Evolutionary conservation across 2,329 filamentous ascomycete species (phyloP).

Genomic region (Ophiocordyceps unilateralis): DNA sequence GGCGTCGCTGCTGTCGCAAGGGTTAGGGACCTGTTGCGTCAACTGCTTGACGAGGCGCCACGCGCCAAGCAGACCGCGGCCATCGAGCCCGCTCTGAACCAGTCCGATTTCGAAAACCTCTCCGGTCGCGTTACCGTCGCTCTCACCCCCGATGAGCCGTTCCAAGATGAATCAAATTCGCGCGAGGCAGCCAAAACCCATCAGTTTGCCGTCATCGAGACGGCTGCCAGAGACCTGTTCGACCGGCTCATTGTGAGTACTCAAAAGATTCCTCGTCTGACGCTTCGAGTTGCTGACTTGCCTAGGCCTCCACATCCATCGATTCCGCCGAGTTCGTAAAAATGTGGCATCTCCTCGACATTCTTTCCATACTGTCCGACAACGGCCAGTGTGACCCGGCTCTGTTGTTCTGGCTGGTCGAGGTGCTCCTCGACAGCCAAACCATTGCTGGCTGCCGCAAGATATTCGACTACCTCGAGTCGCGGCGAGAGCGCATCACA

Average conservation of each 20-base stretch:
- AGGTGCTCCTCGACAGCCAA: slow-evolving; percentile 91
- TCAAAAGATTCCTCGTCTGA: background rate
- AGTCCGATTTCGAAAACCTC: slow-evolving; percentile 43
- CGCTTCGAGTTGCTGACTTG: background rate
- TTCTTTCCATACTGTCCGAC: slow-evolving; percentile 77
- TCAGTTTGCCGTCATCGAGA: slow-evolving; percentile 61
- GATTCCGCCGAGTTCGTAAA: slow-evolving; percentile 61
- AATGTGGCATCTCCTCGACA: slow-evolving; percentile 87
- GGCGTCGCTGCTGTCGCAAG: slow-evolving; percentile 34
- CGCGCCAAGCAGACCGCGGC: slow-evolving; percentile 28
- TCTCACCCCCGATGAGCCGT: slow-evolving; percentile 8
- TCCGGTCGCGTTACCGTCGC: slow-evolving; percentile 24
- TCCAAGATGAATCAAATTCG: slow-evolving; percentile 12
- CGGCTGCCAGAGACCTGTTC: slow-evolving; percentile 66
- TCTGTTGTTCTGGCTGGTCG: slow-evolving; percentile 75
- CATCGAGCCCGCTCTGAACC: slow-evolving; percentile 60
- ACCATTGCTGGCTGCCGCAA: slow-evolving; percentile 81
- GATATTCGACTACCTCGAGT: slow-evolving; percentile 91
- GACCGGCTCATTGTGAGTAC: slow-evolving; percentile 57
- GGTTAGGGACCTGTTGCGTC: slow-evolving; percentile 35
- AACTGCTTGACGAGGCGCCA: slow-evolving; percentile 43
- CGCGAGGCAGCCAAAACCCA: slow-evolving; percentile 23
- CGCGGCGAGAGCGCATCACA: slow-evolving; percentile 73
- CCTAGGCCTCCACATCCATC: slow-evolving; percentile 56
- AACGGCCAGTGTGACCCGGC: slow-evolving; percentile 61